Base-by-base conservation (phyloP, 2,329 filamentous ascomycete species). In the Beauveria medogensis region DNA sequence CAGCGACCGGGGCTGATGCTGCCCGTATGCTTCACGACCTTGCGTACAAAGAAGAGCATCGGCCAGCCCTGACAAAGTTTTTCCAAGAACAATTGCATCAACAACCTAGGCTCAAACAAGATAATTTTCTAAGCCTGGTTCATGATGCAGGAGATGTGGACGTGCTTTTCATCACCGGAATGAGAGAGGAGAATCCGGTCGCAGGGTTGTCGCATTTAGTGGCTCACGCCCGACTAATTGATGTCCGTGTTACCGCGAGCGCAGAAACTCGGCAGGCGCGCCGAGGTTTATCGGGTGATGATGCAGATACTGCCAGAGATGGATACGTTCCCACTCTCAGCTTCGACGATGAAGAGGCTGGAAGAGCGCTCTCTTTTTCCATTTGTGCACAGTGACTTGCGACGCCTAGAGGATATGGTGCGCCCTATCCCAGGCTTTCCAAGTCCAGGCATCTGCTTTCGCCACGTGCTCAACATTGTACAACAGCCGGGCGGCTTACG, bases 11-110 rank as follows among this genome's bases (percentile, higher is more conserved):
- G 44, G 77, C 79, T 18, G 74, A 86, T 62, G 24, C 80, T 0
- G 53, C 69, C 14, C 77, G 76, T 41, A 71, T 88, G 51, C 72
- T 84, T 43, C 14, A 37, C 0, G 78, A 87, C 63, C 83, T 84
- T 61, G 71, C 63, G 28, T 88, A 87, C 71, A 88, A 88, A 67
- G 84, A 88, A 71, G 66, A 81, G 61, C 83, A 87, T 64, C 79
- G 84, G 41, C 60, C 72, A 66, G 74, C 74, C 0, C 69, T 88
- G 70, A 82, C 79, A 2, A 63, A 56, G 2, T 87, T 82, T 63
- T 87, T 78, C 70, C 65, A 78, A 51, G 62, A 68, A 0, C 79
- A 83, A 67, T 66, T 80, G 44, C 65, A 81, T 64, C 76, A 83
- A 28, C 47, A 40, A 9, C 56, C 34, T 3, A 9, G 6, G n/a